Percentiles rank a stretch among this genome's conserved stretches.
Conservation (phyloP, 768 basidiomycete genomes). For the Mycena albidolilacea region DNA sequence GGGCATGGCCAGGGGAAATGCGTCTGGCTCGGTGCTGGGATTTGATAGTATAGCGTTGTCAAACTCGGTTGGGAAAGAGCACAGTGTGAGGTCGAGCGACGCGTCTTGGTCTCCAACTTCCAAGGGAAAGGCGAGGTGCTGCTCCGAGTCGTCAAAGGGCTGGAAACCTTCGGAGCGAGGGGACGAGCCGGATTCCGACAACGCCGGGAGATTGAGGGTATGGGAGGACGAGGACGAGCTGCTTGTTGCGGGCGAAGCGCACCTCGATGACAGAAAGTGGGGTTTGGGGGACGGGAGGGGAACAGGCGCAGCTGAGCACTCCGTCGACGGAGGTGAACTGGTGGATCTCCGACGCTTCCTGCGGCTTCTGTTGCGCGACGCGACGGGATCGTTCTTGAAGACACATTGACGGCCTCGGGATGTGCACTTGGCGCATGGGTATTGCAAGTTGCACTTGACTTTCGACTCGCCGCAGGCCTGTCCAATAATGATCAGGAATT, state of each 20-base stretch:
- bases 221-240: neutral
- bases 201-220: neutral
- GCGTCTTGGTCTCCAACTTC: constrained; percentile 37
- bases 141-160: constrained; percentile 47
- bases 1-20: neutral
- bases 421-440: constrained; percentile 77
- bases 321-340: neutral
- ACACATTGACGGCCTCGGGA: constrained; percentile 75
- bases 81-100: too few relatives aligned
- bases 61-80: neutral
- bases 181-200: constrained; percentile 54
- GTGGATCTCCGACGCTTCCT: constrained; percentile 46
- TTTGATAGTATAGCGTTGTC: neutral
- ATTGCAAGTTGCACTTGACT: constrained; percentile 79
- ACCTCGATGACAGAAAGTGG: neutral
- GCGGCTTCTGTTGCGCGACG: constrained; percentile 51
- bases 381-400: constrained; percentile 65
- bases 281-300: neutral
- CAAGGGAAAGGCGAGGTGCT: constrained; percentile 42
- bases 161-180: constrained; percentile 51
- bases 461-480: constrained; percentile 82
- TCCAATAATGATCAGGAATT: neutral
- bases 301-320: too few relatives aligned
- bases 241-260: neutral
- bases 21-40: neutral